Evolutionary conservation across 2,329 filamentous ascomycete genomes (phyloP).

Genomic region (Stagonosporopsis vannaccii): DNA sequence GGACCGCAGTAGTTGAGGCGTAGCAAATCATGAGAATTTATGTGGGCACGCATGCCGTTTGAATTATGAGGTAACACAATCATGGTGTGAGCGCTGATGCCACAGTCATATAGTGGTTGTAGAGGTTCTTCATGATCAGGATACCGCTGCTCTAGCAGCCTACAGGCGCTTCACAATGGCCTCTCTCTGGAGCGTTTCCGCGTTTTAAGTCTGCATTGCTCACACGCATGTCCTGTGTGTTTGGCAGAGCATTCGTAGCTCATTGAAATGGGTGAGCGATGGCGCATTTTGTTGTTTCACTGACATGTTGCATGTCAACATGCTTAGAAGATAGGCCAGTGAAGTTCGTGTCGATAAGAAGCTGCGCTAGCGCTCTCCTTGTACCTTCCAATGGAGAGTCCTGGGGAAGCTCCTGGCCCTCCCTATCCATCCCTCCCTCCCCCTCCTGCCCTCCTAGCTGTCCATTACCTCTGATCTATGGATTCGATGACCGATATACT

Average conservation of each 20-base stretch:
- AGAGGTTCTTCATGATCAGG: neutral
- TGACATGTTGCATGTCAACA: too few relatives aligned
- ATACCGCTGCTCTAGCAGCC: slow-evolving; percentile 4
- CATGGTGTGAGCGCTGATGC: neutral
- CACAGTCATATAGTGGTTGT: neutral
- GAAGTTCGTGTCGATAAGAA: too few relatives aligned
- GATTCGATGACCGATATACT: too few relatives aligned
- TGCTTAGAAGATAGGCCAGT: too few relatives aligned
- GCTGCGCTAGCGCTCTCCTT: too few relatives aligned
- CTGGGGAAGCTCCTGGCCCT: too few relatives aligned
- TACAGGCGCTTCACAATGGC: slow-evolving; percentile 3
- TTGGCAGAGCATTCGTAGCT: slow-evolving; percentile 2
- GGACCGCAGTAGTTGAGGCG: neutral
- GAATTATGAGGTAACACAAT: neutral
- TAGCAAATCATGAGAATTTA: neutral
- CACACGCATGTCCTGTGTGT: slow-evolving; percentile 3
- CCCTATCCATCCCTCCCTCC: too few relatives aligned
- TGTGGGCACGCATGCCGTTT: neutral
- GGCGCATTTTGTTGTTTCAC: too few relatives aligned
- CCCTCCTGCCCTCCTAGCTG: too few relatives aligned
- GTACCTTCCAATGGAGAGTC: too few relatives aligned
- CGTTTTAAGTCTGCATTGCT: slow-evolving; percentile 9
- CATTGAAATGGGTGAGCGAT: neutral
- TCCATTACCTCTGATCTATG: too few relatives aligned
- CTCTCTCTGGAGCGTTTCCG: slow-evolving; percentile 6